These are phyloP conservation scores for Pisolithus albus DNA, from an alignment of 768 basidiomycete species.

Conservation along the genomic window DNA sequence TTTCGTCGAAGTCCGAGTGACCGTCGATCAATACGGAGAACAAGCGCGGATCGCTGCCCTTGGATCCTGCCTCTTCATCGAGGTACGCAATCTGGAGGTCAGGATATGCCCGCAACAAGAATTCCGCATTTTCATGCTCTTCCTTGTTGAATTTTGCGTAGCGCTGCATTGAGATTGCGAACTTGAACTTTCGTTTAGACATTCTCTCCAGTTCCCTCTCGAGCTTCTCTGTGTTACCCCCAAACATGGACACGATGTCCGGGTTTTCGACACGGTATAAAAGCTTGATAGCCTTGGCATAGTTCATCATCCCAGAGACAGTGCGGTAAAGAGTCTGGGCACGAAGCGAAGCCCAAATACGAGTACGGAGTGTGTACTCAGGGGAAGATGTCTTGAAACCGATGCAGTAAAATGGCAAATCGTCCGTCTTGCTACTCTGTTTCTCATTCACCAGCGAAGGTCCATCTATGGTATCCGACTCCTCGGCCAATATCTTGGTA, in stretches of 20 bases:
- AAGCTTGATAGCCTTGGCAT: conserved; percentile 98
- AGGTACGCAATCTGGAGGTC: conserved; percentile 98
- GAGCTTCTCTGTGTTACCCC: conserved; percentile 92
- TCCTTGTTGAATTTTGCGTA: conserved; percentile 99
- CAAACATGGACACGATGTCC: conserved; percentile 92
- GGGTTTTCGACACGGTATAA: conserved; percentile 99
- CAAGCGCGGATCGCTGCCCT: conserved; percentile 80
- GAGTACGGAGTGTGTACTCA: conserved; percentile 96
- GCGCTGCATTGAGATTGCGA: conserved; percentile 96
- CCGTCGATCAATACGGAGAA: conserved; percentile 96
- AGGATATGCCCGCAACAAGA: conserved; percentile 94
- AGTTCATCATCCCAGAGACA: conserved; percentile 99
- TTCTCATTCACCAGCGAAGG: conserved; percentile 63
- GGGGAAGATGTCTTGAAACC: conserved; percentile 99
- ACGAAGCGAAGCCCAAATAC: conserved; percentile 98
- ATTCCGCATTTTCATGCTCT: conserved; percentile 97
- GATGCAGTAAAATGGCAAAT: conserved; percentile 98
- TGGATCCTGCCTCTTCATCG: conserved; percentile 89
- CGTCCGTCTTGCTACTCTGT: conserved; percentile 59
- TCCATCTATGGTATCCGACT: conserved; percentile 57
- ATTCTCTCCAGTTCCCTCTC: conserved; percentile 96
- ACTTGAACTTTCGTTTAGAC: conserved; percentile 98
- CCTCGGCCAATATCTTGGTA: conserved; percentile 97
- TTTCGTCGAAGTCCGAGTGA: conserved; percentile 90
- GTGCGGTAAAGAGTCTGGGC: conserved; percentile 98